Evolutionary conservation across 1,139 yeast species (phyloP), one percentile per base, ranked within the genome.

Genomic region (Suhomyces ambrosiae): DNA sequence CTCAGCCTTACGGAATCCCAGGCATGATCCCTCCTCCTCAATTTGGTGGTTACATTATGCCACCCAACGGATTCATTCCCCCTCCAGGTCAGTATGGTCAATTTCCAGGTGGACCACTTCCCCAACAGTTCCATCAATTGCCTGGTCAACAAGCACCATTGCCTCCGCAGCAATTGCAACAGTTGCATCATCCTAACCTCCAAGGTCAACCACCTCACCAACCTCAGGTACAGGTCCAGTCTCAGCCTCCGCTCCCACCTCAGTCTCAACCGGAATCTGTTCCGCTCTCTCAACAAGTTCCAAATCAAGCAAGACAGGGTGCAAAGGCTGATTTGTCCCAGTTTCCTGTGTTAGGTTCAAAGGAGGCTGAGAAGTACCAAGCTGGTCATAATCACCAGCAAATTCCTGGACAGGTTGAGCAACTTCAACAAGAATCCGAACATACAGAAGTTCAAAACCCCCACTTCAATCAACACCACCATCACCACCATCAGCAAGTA

Each of bases 271-370:
- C 25, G 15, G 15, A 12, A 24, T 10, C 9, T 8, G 27, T 12
- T 11, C 14, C 27, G n/a, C 24, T 23, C 12, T 8, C 24, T 6
- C 30, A 40, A 19, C 53, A 43, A 25, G 45, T 42, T 12, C 49
- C 45, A 22, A 28, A 6, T 17, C 31, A 23, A 10, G 24, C 10
- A 16, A 32, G 35, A 37, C 48, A 46, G 34, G 31, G 26, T n/a
- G 27, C 31, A 9, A 62, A 58, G 43, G 70, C 64, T 4, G 76
- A 74, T 46, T 58, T 69, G 39, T 65, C 76, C 7, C 74, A 72
- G 38, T 74, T 75, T 50, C 80, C 80, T 3, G 74, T 73, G 11
- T 64, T 75, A 42, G 80, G 80, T 0, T 59, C 78, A 7, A 74
- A 70, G 49, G 69, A 56, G 17, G 50, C 63, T 5, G 38, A 25